Percentiles rank a stretch among this genome's conserved stretches.
phyloP scores from a whole-genome alignment of 2,329 filamentous ascomycete species.

The Paracoccidioides lutzii region DNA sequence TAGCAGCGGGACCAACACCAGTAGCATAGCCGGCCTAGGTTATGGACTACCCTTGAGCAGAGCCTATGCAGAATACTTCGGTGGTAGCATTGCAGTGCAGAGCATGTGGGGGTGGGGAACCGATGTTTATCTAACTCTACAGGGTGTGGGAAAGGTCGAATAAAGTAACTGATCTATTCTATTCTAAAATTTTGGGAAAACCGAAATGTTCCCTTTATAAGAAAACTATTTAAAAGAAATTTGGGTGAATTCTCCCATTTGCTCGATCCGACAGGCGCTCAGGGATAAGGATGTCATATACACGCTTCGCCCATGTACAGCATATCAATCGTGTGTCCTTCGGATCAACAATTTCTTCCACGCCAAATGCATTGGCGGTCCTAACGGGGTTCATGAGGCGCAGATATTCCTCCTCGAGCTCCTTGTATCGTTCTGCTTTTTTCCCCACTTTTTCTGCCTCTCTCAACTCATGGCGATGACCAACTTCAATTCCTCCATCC shows the following conservation, averaged over 20 bases:
- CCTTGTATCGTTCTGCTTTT: conserved; percentile 40
- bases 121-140: conserved; percentile 51
- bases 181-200: not conserved
- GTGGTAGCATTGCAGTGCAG: conserved; percentile 88
- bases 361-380: conserved; percentile 50
- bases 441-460: conserved; percentile 40
- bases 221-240: conserved; percentile 21
- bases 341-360: conserved; percentile 54
- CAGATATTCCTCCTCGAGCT: conserved; percentile 47
- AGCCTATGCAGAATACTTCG: conserved; percentile 97
- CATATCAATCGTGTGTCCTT: conserved; percentile 44
- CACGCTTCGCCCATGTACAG: conserved; percentile 43
- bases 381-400: conserved; percentile 52
- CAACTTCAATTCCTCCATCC: conserved; percentile 53
- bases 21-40: conserved; percentile 81
- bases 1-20: conserved; percentile 55
- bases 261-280: conserved; percentile 35
- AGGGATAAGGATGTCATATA: conserved; percentile 42
- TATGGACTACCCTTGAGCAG: conserved; percentile 84
- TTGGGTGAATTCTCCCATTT: conserved; percentile 31
- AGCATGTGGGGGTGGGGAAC: conserved; percentile 88
- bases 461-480: conserved; percentile 47
- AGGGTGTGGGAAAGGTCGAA: conserved; percentile 44
- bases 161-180: conserved; percentile 11
- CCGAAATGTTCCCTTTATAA: not conserved